Conservation (phyloP, 148 eudicot genomes). For the Spergularia bocconei region DNA sequence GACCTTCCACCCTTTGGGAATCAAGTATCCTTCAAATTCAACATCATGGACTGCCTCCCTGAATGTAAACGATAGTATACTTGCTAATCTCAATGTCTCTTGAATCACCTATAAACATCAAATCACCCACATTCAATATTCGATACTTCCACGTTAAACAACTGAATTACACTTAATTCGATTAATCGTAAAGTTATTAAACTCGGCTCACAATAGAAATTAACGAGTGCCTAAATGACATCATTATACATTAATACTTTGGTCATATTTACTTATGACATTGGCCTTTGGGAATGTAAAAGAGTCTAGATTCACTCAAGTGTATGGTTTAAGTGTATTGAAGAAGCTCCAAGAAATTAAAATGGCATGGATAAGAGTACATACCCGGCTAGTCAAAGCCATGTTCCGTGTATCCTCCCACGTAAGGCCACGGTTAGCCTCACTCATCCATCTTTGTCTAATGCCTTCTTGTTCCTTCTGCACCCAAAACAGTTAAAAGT, state of each 20-base stretch:
- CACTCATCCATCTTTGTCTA: slow-evolving; percentile 25
- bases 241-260: too few relatives aligned
- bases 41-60: slow-evolving; percentile 89
- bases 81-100: slow-evolving; percentile 77
- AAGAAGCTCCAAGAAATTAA: neutral
- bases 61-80: slow-evolving; percentile 84
- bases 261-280: too few relatives aligned
- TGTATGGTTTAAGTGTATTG: neutral
- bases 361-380: neutral
- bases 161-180: too few relatives aligned
- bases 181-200: too few relatives aligned
- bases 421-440: slow-evolving; percentile 54
- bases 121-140: neutral
- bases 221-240: too few relatives aligned
- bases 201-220: too few relatives aligned
- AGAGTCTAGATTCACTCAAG: too few relatives aligned
- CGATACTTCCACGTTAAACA: too few relatives aligned
- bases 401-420: slow-evolving; percentile 82
- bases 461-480: slow-evolving; percentile 80
- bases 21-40: slow-evolving; percentile 67
- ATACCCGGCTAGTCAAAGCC: slow-evolving; percentile 72
- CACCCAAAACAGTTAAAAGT: neutral
- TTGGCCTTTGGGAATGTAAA: too few relatives aligned
- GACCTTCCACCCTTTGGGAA: slow-evolving; percentile 95
- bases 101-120: slow-evolving; percentile 55